Evolutionary conservation across 2,329 filamentous ascomycete species (phyloP), one percentile per base, ranked within the genome.

Genomic region (Colletotrichum sp.): DNA sequence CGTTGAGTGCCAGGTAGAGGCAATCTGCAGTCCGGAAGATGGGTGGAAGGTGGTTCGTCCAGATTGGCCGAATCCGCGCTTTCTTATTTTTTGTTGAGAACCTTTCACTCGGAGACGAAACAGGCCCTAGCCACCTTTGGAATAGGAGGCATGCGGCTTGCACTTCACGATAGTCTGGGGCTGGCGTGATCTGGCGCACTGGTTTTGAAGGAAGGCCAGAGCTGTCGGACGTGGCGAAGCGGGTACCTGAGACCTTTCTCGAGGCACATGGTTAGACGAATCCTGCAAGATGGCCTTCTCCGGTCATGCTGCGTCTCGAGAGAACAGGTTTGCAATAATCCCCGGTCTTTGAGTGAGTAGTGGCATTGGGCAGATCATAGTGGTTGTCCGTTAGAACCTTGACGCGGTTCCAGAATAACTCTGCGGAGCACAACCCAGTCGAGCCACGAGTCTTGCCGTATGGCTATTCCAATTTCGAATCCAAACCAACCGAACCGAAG

Each of bases 41-140:
- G 32, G 34, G 57, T 34, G 60, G 26, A 49, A 49, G 32, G 57
- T 32, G 55, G 57, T 69, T 69, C 57, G 44, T 64, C 64, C 12
- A 64, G 30, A 64, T n/a, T 52, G 32, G 28, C 26, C 64, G 55
- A 34, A 16, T 21, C 30, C 44, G 59, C 15, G 49, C n/a, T 76
- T 76, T 44, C 63, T 76, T 68, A 60, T 72, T 52, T 76, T 74
- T 74, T 76, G 74, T 76, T 76, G 74, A 69, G 74, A 69, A 69
- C 30, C 74, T 52, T 49, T 32, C 64, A 59, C 65, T 76, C 52
- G 74, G 49, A 65, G 71, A 74, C 49, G 70, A 74, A 74, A 74
- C 74, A 69, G 59, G 26, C 18, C 59, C 65, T 76, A 76, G 64
- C 74, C 74, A 10, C 12, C 32, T 76, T 69, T 6, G 74, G 74